These are phyloP conservation scores for Candida rishiriensis DNA, from an alignment of 805 yeast genomes.

Conservation along the genomic window DNA sequence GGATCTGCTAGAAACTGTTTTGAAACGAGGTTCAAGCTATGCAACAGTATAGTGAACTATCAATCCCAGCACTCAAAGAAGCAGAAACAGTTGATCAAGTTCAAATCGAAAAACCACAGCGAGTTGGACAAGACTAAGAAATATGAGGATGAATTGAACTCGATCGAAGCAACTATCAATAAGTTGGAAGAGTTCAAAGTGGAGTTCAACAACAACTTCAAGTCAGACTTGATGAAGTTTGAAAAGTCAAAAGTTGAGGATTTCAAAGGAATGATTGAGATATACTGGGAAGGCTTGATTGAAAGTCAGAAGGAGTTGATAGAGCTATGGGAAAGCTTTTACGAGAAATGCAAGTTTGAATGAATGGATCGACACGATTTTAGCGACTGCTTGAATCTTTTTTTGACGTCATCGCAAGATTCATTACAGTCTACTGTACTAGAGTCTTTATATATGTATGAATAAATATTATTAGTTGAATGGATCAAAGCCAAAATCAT, in stretches of 20 bases:
- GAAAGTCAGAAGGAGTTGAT: slow-evolving; percentile 92
- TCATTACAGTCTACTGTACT: background rate
- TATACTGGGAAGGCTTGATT: slow-evolving; percentile 82
- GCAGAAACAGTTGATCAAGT: slow-evolving; percentile 40
- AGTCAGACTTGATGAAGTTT: slow-evolving; percentile 60
- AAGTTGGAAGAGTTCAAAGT: slow-evolving; percentile 57
- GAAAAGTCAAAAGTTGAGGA: slow-evolving; percentile 76
- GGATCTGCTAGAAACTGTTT: slow-evolving; percentile 72
- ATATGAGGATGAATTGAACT: slow-evolving; percentile 55
- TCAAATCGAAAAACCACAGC: slow-evolving; percentile 38
- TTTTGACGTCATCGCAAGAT: background rate
- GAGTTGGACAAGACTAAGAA: slow-evolving; percentile 60
- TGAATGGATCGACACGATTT: background rate
- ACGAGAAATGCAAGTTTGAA: slow-evolving; percentile 43
- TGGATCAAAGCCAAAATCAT: too few relatives aligned
- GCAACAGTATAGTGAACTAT: slow-evolving; percentile 41
- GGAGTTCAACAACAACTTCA: slow-evolving; percentile 61
- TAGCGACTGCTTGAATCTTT: background rate
- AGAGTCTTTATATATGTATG: background rate
- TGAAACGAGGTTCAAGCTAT: slow-evolving; percentile 63
- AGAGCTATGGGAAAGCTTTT: slow-evolving; percentile 86
- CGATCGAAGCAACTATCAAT: slow-evolving; percentile 48
- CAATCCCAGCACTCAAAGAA: slow-evolving; percentile 41
- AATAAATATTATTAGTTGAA: background rate
- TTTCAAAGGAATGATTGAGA: slow-evolving; percentile 84